phyloP scores from a whole-genome alignment of 164 flowering plant genomes.

The Tetracentron sinense region DNA sequence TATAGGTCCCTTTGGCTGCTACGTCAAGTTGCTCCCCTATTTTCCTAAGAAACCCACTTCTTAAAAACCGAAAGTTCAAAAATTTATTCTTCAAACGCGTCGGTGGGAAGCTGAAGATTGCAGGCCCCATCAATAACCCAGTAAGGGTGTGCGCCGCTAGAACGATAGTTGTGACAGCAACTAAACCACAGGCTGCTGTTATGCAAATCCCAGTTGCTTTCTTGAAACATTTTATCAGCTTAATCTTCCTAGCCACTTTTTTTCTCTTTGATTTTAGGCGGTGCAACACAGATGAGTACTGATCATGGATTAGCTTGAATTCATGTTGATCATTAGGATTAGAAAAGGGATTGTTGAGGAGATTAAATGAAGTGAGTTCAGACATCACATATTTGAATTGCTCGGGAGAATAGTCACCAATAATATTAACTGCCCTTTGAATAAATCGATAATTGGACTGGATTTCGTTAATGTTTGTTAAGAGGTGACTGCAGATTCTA shows the following conservation, averaged over 20 bases:
- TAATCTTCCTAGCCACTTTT: conserved; percentile 38
- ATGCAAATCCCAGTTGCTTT: conserved; percentile 33
- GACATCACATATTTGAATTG: conserved; percentile 18
- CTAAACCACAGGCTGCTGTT: conserved; percentile 35
- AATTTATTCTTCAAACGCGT: conserved; percentile 29
- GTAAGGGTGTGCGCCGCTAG: conserved; percentile 46
- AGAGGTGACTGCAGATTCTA: conserved; percentile 46
- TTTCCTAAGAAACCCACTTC: conserved; percentile 26
- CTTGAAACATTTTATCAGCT: conserved; percentile 36
- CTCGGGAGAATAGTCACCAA: conserved; percentile 18
- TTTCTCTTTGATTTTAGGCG: conserved; percentile 35
- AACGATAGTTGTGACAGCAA: conserved; percentile 24
- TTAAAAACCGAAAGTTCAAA: conserved; percentile 12
- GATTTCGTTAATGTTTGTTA: conserved; percentile 33
- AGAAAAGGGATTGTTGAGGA: conserved; percentile 37
- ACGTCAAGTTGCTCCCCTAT: conserved; percentile 43
- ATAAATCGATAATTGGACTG: conserved; percentile 32
- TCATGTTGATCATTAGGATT: conserved; percentile 26
- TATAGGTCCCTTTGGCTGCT: conserved; percentile 58
- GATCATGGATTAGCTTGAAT: conserved; percentile 41
- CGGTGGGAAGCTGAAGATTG: conserved; percentile 31
- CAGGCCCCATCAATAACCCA: conserved; percentile 46
- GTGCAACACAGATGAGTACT: conserved; percentile 37
- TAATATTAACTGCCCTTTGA: conserved; percentile 28
- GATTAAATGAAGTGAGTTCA: conserved; percentile 28